These are phyloP conservation scores for Aspergillus candidus DNA, from an alignment of 2,329 filamentous ascomycete genomes.

Conservation along the genomic window DNA sequence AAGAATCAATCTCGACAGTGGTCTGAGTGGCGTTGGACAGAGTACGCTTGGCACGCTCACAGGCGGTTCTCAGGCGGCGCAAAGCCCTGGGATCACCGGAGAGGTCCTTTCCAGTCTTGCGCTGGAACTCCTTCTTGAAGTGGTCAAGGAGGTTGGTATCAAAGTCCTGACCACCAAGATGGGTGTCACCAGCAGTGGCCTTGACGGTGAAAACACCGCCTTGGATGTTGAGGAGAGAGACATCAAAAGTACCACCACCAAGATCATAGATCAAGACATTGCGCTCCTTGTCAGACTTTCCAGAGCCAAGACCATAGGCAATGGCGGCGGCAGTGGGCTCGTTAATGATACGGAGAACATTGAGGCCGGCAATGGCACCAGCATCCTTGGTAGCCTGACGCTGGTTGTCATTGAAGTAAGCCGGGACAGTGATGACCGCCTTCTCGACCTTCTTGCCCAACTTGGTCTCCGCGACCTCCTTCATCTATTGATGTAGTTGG, in stretches of 20 bases:
- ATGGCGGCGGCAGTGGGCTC: conserved; percentile 98
- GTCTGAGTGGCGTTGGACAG: conserved; percentile 96
- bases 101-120: conserved; percentile 75
- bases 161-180: conserved; percentile 93
- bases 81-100: conserved; percentile 83
- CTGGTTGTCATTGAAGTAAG: conserved; percentile 99
- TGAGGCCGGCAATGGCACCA: conserved; percentile 92
- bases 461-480: conserved; percentile 97
- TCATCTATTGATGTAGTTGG: conserved; percentile 62
- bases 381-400: conserved; percentile 99
- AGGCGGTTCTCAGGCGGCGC: conserved; percentile 91
- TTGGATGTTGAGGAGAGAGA: conserved; percentile 97
- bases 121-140: conserved; percentile 91
- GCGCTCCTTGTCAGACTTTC: conserved; percentile 95
- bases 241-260: conserved; percentile 99
- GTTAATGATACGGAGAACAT: conserved; percentile 99
- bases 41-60: conserved; percentile 99
- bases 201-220: conserved; percentile 99
- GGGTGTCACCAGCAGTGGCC: conserved; percentile 95
- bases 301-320: conserved; percentile 91
- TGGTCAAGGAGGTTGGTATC: conserved; percentile 92
- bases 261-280: conserved; percentile 99
- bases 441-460: conserved; percentile 98
- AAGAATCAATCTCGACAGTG: conserved; percentile 96
- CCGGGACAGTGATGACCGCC: conserved; percentile 96